Evolutionary conservation across 1,284 basidiomycete species (phyloP), one percentile per base, ranked within the genome.

Genomic region (Ceratobasidium theobromae): DNA sequence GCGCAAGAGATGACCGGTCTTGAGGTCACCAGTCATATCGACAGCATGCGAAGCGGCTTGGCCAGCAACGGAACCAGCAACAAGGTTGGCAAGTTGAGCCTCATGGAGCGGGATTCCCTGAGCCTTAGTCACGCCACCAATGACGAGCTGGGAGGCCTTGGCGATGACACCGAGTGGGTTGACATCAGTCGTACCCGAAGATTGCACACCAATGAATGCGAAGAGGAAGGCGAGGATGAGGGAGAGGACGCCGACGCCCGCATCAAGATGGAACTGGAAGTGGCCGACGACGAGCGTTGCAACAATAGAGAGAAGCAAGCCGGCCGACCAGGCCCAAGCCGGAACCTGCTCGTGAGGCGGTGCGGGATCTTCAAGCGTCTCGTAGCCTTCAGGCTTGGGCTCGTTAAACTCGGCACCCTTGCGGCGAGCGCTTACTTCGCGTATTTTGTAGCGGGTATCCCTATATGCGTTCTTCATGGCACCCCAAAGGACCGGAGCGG

Each of bases 21-120:
- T 88, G 71, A 89, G 76, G 72, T 89, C 87, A 67, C 86, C 83
- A 68, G 85, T 84, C 87, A 88, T 88, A 74, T 89, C 87, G 54
- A 82, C 77, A 21, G 84, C 79, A 73, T 86, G 84, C 28, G 79
- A 81, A 18, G 85, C 83, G 52, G 84, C 81, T 45, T 83, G 84
- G 46, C 80, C 83, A 21, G 85, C 80, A 70, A 87, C 76, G 49
- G 82, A 80, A 73, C 86, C 86, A 49, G 83, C 84, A 21, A 81
- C 75, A 70, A 86, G 74, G 74, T 87, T 87, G 73, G 86, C 77
- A 25, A 79, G 79, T 68, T 80, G 79, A 8, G 80, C 81, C 18
- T 78, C 72, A 55, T 73, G 68, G 18, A 72, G 25, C 0, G 75
- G 68, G 53, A 81, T 72, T 38, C 76, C 75, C 4, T 78, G 69